Evolutionary conservation across 257 asterid species (phyloP), one percentile per base, ranked within the genome.

Genomic region (Mitragyna speciosa): DNA sequence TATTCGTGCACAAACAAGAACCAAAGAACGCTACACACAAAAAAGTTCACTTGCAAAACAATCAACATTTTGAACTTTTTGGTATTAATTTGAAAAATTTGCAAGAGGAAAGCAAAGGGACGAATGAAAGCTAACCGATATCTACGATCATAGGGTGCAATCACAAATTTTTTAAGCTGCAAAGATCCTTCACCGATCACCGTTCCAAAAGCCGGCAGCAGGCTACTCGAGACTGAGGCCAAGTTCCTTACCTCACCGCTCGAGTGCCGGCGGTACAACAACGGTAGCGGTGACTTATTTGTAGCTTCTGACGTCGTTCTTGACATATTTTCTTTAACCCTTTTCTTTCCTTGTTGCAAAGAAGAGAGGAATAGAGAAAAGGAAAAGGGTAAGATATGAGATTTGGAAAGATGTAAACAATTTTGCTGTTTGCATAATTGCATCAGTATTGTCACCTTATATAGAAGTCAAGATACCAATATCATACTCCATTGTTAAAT

Each of bases 141-240:
- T 91, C 98, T 85, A 74, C 93, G 89, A 80, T 93, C 97, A 83
- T 85, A 89, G 10, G 97, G 97, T 31, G 94, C 97, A 84, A 94
- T 82, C 45, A 91, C 86, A 78, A 79, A 89, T 88, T 73, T 85
- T 28, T 79, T 78, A 80, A 89, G 82, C n/a, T 70, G 79, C 5
- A 82, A 41, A 45, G 88, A 75, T 59, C 92, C 90, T 79, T 94
- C 97, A 59, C 90, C 95, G 48, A 91, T 85, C 39, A 87, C 86
- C 56, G 92, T 93, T 71, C 98, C 97, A 72, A 94, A 94, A 81
- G 97, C 97, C 67, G 97, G 97, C 90, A 94, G 79, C 68, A 94
- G 85, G 77, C 97, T 94, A 89, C 97, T 92, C n/a, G 98, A 92
- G 77, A 94, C 89, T 4, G 98, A 92, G 9, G 96, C 89, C 26